Percentiles rank a stretch among this genome's conserved stretches.
Conservation (phyloP, 768 basidiomycete genomes). For the Mycena crocata region DNA sequence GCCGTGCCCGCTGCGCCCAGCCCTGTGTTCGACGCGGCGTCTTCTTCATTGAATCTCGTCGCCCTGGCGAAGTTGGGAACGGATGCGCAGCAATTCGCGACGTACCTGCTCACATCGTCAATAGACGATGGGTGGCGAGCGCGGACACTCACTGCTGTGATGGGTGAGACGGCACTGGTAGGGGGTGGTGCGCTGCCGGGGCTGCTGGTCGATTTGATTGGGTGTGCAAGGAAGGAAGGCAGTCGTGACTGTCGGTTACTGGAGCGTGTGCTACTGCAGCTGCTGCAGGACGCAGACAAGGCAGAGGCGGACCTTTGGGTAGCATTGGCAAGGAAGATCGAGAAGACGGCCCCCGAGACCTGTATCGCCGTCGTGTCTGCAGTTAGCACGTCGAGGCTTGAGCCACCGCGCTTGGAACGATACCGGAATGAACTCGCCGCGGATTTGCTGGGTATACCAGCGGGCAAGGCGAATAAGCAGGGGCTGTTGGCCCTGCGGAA, state of each 20-base stretch:
- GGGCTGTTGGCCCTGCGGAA: constrained; percentile 78
- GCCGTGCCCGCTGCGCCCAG: constrained; percentile 61
- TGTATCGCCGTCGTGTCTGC: constrained; percentile 74
- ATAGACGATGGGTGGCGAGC: constrained; percentile 64
- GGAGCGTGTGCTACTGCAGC: constrained; percentile 66
- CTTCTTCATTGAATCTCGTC: constrained; percentile 43
- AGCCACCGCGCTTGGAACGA: constrained; percentile 78
- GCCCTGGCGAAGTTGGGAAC: constrained; percentile 54
- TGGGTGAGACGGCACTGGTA: constrained; percentile 38
- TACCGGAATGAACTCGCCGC: constrained; percentile 93
- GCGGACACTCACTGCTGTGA: constrained; percentile 50
- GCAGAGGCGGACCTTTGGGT: constrained; percentile 86
- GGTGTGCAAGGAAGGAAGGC: constrained; percentile 52
- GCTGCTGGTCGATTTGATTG: constrained; percentile 46
- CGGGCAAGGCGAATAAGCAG: constrained; percentile 70
- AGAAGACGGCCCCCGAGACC: constrained; percentile 79
- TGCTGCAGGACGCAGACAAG: constrained; percentile 67
- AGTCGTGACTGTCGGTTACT: constrained; percentile 71
- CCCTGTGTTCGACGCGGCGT: constrained; percentile 56
- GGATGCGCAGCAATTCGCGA: constrained; percentile 63
- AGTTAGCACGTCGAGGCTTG: constrained; percentile 70
- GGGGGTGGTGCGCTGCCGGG: constrained; percentile 39
- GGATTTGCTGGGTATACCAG: constrained; percentile 73
- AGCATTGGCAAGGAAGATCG: constrained; percentile 69
- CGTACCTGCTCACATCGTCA: constrained; percentile 70